phyloP scores from a whole-genome alignment of 164 flowering plant genomes.

The Liriodendron chinense region DNA sequence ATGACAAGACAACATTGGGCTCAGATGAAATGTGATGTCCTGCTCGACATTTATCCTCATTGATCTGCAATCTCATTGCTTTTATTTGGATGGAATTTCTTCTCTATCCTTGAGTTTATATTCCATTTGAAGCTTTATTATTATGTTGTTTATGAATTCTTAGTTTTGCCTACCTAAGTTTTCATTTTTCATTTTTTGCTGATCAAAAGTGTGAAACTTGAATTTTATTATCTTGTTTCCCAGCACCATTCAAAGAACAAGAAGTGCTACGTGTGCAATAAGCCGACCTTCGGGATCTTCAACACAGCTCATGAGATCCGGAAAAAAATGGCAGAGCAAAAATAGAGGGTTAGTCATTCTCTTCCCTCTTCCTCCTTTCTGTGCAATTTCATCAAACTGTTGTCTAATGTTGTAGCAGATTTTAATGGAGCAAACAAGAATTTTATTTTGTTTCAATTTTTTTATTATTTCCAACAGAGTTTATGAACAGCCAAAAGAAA shows the following conservation, averaged over 20 bases:
- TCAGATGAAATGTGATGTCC: too few species aligned
- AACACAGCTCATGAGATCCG: constrained; percentile 82
- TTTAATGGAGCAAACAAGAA: too few species aligned
- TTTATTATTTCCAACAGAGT: too few species aligned
- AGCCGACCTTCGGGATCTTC: constrained; percentile 84
- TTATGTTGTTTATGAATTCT: not conserved
- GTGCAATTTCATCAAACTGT: not conserved
- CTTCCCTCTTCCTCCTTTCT: not conserved
- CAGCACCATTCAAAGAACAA: constrained; percentile 94
- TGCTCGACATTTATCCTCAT: too few species aligned
- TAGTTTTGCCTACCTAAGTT: not conserved
- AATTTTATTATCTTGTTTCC: constrained; percentile 8
- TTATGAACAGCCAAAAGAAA: too few species aligned
- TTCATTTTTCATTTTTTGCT: not conserved
- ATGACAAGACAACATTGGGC: too few species aligned
- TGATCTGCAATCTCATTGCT: too few species aligned
- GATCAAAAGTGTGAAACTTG: not conserved
- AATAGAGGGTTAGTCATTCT: constrained; percentile 4
- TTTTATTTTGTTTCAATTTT: too few species aligned
- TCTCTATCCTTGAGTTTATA: not conserved
- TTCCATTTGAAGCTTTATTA: not conserved
- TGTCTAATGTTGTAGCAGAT: not conserved
- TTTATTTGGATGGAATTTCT: too few species aligned
- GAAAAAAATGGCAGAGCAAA: constrained; percentile 57
- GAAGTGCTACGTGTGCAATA: constrained; percentile 88